These are phyloP conservation scores for Clonostachys rosea DNA, from an alignment of 2,329 filamentous ascomycete genomes.

Conservation along the genomic window DNA sequence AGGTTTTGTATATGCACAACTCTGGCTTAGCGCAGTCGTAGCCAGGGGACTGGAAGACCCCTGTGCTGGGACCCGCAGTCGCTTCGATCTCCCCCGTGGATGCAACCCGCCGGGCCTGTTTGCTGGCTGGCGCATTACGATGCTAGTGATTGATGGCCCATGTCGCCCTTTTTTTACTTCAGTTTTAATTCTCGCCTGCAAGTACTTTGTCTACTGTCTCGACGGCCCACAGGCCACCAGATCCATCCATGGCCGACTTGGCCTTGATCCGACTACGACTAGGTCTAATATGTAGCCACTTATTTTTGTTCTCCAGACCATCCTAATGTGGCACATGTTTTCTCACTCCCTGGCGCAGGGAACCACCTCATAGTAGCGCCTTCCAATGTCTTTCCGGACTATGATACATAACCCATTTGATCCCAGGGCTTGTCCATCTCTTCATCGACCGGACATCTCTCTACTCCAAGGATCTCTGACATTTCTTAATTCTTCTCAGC, in stretches of 20 bases:
- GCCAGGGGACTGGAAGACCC: too few relatives aligned
- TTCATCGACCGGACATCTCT: neutral
- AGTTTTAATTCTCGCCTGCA: neutral
- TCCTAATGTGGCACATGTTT: too few relatives aligned
- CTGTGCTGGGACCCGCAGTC: too few relatives aligned
- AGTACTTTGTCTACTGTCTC: neutral
- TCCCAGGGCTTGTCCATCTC: neutral
- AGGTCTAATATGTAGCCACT: too few relatives aligned
- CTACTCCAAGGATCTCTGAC: too few relatives aligned
- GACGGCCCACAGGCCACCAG: slow-evolving; percentile 1
- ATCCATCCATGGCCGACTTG: neutral
- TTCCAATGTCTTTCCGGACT: neutral
- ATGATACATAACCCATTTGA: slow-evolving; percentile 1
- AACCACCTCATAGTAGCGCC: too few relatives aligned
- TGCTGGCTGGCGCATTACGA: neutral
- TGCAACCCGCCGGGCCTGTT: slow-evolving; percentile 3
- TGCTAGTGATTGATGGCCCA: slow-evolving; percentile 2
- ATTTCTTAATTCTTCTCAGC: too few relatives aligned
- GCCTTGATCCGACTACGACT: too few relatives aligned
- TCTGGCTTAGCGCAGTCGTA: too few relatives aligned
- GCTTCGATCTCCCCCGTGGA: slow-evolving; percentile 1
- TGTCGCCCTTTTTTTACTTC: neutral
- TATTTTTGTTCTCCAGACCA: too few relatives aligned
- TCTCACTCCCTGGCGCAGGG: too few relatives aligned
- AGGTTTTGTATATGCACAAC: too few relatives aligned